These are phyloP conservation scores for Spathaspora hagerdaliae DNA, from an alignment of 805 yeast species.

Conservation along the genomic window DNA sequence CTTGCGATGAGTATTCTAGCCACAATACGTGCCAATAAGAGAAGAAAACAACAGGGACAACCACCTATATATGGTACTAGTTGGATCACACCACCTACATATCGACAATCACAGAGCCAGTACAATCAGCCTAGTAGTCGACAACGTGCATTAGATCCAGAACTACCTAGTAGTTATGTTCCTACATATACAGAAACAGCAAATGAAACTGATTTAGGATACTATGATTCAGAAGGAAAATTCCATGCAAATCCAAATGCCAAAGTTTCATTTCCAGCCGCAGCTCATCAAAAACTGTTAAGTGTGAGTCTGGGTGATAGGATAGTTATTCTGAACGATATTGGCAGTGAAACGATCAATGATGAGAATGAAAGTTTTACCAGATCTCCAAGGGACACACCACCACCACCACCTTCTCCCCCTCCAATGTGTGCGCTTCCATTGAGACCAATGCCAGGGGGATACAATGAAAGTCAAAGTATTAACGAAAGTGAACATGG, in stretches of 20 bases:
- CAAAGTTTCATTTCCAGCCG: constrained; percentile 13
- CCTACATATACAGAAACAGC: constrained; percentile 67
- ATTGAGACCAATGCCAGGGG: not conserved
- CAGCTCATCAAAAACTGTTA: constrained; percentile 17
- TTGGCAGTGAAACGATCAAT: not conserved
- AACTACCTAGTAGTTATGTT: constrained; percentile 40
- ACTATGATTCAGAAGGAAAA: constrained; percentile 60
- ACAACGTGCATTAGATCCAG: constrained; percentile 33
- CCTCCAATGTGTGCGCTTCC: not conserved
- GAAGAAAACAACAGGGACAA: constrained; percentile 44
- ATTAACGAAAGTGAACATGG: too few relatives aligned
- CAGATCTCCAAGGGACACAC: not conserved
- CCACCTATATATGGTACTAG: constrained; percentile 70
- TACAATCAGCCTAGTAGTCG: constrained; percentile 35
- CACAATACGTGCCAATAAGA: constrained; percentile 43
- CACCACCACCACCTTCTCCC: not conserved
- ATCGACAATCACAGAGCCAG: constrained; percentile 59
- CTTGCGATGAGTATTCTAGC: not conserved
- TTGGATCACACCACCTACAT: constrained; percentile 85
- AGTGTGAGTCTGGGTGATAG: constrained; percentile 5
- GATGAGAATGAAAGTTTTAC: not conserved
- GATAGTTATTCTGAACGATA: not conserved
- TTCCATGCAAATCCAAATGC: constrained; percentile 32
- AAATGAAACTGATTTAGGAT: constrained; percentile 72
- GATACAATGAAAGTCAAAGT: not conserved